Evolutionary conservation across 2,329 filamentous ascomycete species (phyloP), one percentile per base, ranked within the genome.

Genomic region (Pseudonectria foliicola): DNA sequence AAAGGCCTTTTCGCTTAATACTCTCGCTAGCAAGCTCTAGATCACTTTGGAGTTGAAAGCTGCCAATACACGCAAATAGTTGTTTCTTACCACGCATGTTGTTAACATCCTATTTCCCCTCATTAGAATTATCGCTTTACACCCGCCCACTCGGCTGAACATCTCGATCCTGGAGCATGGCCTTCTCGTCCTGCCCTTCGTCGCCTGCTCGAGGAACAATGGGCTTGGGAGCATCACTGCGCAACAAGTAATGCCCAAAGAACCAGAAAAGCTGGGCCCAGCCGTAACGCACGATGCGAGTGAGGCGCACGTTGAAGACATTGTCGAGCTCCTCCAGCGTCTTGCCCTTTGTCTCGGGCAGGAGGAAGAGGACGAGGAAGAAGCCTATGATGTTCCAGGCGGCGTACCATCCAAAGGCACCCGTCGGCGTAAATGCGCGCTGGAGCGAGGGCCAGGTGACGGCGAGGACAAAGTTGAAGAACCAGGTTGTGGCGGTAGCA

Each of bases 311-410:
- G 3, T 57, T 59, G 31, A 68, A 70, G 26, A 70, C 60, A 30
- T 62, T 62, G 49, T 69, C 64, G 16, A 70, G 62, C 33, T 70
- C 67, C 44, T 70, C 67, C 4, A 70, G 58, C 0, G 66, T 69
- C 40, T 63, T 60, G 36, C 65, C 63, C 53, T 70, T 69, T 4
- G 66, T 70, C 53, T 70, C 66, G 8, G 67, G 67, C 1, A 71
- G 57, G 35, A 68, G 59, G 33, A 67, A 54, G 48, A 70, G 66
- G 46, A 70, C 68, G 42, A 70, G 57, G 37, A 62, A 38, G 47
- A 68, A 62, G 1, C 64, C 65, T 4, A 66, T 44, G 3, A 63
- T 33, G 49, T 69, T 70, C 43, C 69, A 62, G 3, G 54, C 65
- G 0, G 66, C 67, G 36, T 71, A 70, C 45, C 66, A 60, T 3